Percentiles rank a stretch among this genome's conserved stretches.
These are phyloP conservation scores for Diplodia scrobiculata DNA, from an alignment of 2,329 filamentous ascomycete genomes.

Conservation along the genomic window DNA sequence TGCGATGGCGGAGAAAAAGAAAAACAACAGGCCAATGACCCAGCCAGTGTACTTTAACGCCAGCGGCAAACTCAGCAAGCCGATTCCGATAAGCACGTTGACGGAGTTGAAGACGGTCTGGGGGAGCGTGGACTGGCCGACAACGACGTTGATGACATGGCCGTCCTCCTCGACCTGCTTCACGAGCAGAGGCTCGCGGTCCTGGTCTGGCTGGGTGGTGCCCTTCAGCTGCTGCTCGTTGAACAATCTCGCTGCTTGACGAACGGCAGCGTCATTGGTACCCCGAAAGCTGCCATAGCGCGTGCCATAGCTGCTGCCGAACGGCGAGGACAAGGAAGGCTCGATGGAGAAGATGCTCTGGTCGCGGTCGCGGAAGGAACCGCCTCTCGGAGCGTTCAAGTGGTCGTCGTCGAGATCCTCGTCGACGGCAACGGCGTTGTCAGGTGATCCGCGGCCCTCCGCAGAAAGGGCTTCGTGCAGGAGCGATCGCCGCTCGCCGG, in stretches of 20 bases:
- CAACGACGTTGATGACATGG: slow-evolving; percentile 78
- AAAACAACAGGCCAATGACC: slow-evolving; percentile 75
- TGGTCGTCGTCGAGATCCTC: slow-evolving; percentile 9
- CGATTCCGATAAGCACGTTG: slow-evolving; percentile 88
- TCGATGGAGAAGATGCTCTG: slow-evolving; percentile 54
- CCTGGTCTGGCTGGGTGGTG: slow-evolving; percentile 48
- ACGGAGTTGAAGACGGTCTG: slow-evolving; percentile 97
- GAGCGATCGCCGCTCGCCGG: slow-evolving; percentile 47
- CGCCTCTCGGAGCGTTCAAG: slow-evolving; percentile 24
- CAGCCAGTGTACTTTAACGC: slow-evolving; percentile 86
- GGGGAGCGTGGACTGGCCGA: slow-evolving; percentile 91
- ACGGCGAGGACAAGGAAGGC: slow-evolving; percentile 63
- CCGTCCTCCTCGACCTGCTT: slow-evolving; percentile 84
- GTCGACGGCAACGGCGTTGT: slow-evolving; percentile 44
- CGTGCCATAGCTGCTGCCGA: slow-evolving; percentile 71
- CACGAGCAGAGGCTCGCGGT: slow-evolving; percentile 74
- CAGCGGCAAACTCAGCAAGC: slow-evolving; percentile 83
- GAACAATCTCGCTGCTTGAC: slow-evolving; percentile 57
- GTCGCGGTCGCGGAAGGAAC: slow-evolving; percentile 43
- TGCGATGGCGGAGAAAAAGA: slow-evolving; percentile 71
- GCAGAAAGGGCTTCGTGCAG: slow-evolving; percentile 47
- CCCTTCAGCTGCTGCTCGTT: slow-evolving; percentile 51
- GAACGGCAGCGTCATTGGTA: slow-evolving; percentile 60
- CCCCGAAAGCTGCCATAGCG: slow-evolving; percentile 53
- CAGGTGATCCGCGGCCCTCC: slow-evolving; percentile 43